Conservation (phyloP, 2,329 filamentous ascomycete genomes). For the Ophiostoma quercus region DNA sequence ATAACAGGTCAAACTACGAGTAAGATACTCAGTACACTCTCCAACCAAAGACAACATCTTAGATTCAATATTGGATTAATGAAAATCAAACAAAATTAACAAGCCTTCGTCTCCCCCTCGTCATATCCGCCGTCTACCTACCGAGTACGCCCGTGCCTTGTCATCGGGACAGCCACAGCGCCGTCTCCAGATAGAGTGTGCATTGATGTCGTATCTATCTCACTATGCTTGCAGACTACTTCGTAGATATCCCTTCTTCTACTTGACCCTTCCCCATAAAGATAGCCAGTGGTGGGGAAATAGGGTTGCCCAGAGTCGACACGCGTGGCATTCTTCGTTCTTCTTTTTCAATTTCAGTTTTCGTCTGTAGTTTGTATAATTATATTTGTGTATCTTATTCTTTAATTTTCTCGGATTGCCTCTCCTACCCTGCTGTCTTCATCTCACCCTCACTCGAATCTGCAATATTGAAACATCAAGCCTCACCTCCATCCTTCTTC, state of each 20-base stretch:
- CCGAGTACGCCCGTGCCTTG: background rate
- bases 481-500: background rate
- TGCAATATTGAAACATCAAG: background rate
- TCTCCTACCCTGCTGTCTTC: background rate
- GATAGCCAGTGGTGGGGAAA: background rate
- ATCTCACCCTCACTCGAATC: background rate
- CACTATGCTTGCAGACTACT: background rate
- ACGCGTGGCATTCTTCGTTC: background rate
- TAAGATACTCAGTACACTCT: background rate
- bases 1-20: background rate
- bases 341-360: background rate
- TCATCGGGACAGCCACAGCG: background rate
- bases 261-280: background rate
- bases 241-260: background rate
- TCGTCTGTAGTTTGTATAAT: background rate
- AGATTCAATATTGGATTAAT: background rate
- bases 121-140: background rate
- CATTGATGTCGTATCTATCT: background rate
- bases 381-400: background rate
- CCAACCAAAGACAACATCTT: background rate
- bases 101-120: background rate
- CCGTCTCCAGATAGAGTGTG: background rate
- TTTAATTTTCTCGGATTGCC: background rate
- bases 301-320: slow-evolving; percentile 9
- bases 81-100: background rate